Percentiles rank a stretch among this genome's conserved stretches.
Evolutionary conservation across 805 yeast species (phyloP).

Genomic region (Lipomyces sp.): DNA sequence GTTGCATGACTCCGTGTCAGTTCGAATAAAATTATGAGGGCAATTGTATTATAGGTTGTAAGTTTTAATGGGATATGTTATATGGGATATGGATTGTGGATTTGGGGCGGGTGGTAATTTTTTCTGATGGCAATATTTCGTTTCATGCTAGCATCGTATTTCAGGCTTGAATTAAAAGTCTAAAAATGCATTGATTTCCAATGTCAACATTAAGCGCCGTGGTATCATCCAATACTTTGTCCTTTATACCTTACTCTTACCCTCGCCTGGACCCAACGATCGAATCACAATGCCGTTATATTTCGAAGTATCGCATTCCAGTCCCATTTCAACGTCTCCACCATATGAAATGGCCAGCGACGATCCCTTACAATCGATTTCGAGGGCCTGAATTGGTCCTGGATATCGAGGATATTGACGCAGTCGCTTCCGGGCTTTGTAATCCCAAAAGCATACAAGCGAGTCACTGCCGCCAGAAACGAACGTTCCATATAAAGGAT

Average conservation of each 20-base stretch:
- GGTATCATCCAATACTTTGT: background rate
- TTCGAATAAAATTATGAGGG: background rate
- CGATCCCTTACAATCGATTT: slow-evolving; percentile 44
- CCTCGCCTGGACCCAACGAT: slow-evolving; percentile 33
- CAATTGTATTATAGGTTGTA: slow-evolving; percentile 2
- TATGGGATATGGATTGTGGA: background rate
- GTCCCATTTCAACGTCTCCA: slow-evolving; percentile 48
- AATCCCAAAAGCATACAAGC: slow-evolving; percentile 57
- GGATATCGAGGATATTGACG: slow-evolving; percentile 48
- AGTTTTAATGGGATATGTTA: background rate
- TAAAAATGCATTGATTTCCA: background rate
- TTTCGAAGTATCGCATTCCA: slow-evolving; percentile 2
- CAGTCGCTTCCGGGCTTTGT: slow-evolving; percentile 51
- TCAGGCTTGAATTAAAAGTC: background rate
- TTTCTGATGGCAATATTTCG: background rate
- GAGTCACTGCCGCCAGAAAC: slow-evolving; percentile 62
- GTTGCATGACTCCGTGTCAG: background rate
- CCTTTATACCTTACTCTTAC: slow-evolving; percentile 42
- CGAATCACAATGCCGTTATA: slow-evolving; percentile 27
- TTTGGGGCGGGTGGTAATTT: background rate
- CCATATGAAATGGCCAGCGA: slow-evolving; percentile 54
- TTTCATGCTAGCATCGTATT: background rate
- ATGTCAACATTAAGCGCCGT: background rate
- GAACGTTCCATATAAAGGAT: slow-evolving; percentile 48
- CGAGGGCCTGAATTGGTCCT: slow-evolving; percentile 52